phyloP scores from a whole-genome alignment of 768 basidiomycete genomes.

The Lyophyllum atratum region DNA sequence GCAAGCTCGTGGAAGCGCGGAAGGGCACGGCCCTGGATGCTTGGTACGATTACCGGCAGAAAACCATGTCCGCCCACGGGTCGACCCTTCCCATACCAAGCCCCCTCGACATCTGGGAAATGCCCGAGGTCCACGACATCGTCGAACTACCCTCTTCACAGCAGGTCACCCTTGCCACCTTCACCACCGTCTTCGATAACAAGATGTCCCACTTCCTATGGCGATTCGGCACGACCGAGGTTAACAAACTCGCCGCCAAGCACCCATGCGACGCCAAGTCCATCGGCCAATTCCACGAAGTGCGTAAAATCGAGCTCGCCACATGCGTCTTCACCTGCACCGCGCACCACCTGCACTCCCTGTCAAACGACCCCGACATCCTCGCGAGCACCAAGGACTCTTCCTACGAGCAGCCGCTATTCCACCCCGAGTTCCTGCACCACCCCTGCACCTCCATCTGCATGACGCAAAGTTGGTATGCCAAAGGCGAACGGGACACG shows the following conservation, averaged over 20 bases:
- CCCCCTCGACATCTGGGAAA: slow-evolving; percentile 25
- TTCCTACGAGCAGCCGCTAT: slow-evolving; percentile 24
- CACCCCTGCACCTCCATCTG: slow-evolving; percentile 31
- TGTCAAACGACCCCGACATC: neutral
- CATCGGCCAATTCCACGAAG: too few species aligned
- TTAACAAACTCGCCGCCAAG: neutral
- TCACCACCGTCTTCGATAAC: neutral
- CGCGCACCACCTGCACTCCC: neutral
- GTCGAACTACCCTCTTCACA: slow-evolving; percentile 16
- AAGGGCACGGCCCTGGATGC: slow-evolving; percentile 15
- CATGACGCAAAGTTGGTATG: neutral
- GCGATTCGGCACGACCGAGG: neutral
- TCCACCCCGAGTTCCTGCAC: slow-evolving; percentile 35
- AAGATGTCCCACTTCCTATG: neutral
- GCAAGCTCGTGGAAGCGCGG: slow-evolving; percentile 19
- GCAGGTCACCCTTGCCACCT: neutral
- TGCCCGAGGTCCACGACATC: slow-evolving; percentile 11
- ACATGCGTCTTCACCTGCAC: slow-evolving; percentile 31
- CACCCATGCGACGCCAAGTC: neutral
- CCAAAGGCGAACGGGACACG: slow-evolving; percentile 3
- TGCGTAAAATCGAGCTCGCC: slow-evolving; percentile 18
- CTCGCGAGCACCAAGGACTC: neutral
- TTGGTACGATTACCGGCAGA: slow-evolving; percentile 24
- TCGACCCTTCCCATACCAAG: slow-evolving; percentile 22
- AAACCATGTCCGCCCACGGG: slow-evolving; percentile 5